These are phyloP conservation scores for Verticillium tricorpus DNA, from an alignment of 2,329 filamentous ascomycete genomes.

Conservation along the genomic window DNA sequence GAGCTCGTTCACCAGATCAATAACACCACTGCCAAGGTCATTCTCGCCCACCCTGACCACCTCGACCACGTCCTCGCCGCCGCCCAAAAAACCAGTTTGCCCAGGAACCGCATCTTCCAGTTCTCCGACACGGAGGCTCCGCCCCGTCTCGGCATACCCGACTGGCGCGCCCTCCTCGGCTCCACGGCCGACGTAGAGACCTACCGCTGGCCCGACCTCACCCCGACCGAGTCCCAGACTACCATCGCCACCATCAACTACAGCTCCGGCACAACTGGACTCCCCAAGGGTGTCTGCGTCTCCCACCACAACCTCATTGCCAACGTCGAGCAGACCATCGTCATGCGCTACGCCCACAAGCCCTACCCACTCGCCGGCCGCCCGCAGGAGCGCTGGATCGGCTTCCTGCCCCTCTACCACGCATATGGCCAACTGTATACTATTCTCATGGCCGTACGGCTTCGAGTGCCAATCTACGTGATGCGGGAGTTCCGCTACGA, in stretches of 20 bases:
- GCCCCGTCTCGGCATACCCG: constrained; percentile 25
- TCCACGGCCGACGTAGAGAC: constrained; percentile 21
- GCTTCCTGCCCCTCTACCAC: constrained; percentile 65
- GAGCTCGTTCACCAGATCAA: constrained; percentile 48
- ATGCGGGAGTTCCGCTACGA: constrained; percentile 53
- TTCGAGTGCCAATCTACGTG: constrained; percentile 45
- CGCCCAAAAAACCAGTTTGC: constrained; percentile 32
- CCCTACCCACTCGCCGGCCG: constrained; percentile 28
- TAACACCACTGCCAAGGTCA: constrained; percentile 42
- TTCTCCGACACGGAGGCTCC: constrained; percentile 36
- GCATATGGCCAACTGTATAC: constrained; percentile 53
- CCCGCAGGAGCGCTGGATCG: constrained; percentile 43
- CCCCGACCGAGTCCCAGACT: constrained; percentile 24
- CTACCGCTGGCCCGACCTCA: constrained; percentile 37
- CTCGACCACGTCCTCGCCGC: constrained; percentile 38
- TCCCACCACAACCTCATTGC: constrained; percentile 45
- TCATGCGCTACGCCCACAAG: constrained; percentile 35
- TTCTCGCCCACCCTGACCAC: constrained; percentile 44
- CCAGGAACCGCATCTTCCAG: constrained; percentile 38
- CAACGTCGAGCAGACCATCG: constrained; percentile 45
- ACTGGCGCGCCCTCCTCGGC: constrained; percentile 37
- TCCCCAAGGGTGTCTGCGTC: constrained; percentile 47
- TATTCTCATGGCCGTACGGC: constrained; percentile 39
- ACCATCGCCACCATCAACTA: constrained; percentile 43
- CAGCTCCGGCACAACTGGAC: constrained; percentile 45